Base-by-base conservation (phyloP, 2,329 filamentous ascomycete genomes). In the Zelopaecilomyces penicillatus region DNA sequence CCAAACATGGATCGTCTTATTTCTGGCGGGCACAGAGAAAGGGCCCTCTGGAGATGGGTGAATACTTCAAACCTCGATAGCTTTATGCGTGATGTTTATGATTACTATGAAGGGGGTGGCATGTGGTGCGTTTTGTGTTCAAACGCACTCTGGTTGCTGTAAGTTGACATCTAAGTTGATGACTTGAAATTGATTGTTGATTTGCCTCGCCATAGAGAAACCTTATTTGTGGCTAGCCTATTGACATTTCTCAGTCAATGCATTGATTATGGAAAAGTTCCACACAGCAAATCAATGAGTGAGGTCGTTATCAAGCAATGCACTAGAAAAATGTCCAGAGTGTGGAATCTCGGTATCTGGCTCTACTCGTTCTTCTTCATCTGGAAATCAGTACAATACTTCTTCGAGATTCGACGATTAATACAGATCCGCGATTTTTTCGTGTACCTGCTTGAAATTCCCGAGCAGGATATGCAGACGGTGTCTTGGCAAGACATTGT, bases 401-500 rank as follows among this genome's bases (percentile, higher is more conserved):
- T 87, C 37, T 68, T 86, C 37, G 86, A 91, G 56, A 72, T 89
- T 28, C 80, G 83, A 30, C 78, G 86, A 11, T 71, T 96, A 28
- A 69, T 78, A 46, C 75, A 87, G 41, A 83, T 95, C 66, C 86
- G 88, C 51, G 83, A 93, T 61, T 96, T 95, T 63, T 96, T 87
- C 60, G 73, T 82, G 29, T 74, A 94, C 57, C 75, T 95, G 4
- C 77, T 96, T 7, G 84, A 86, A 34, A 88, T 96, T 37, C 85
- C 86, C 0, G 76, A 80, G 47, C 75, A 83, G 45, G 90, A 96
- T 55, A 93, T 96, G 67, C 90, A 96, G 63, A 94, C 88, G 0
- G 85, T 95, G 41, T 91, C 90, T 5, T 96, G 90, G 90, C 87
- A 95, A 59, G 85, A 93, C 52, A 78, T 95, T 28, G 89, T 96